These are phyloP conservation scores for Pythium utonaiense DNA, from an alignment of 352 stramenopile genomes.

Conservation along the genomic window DNA sequence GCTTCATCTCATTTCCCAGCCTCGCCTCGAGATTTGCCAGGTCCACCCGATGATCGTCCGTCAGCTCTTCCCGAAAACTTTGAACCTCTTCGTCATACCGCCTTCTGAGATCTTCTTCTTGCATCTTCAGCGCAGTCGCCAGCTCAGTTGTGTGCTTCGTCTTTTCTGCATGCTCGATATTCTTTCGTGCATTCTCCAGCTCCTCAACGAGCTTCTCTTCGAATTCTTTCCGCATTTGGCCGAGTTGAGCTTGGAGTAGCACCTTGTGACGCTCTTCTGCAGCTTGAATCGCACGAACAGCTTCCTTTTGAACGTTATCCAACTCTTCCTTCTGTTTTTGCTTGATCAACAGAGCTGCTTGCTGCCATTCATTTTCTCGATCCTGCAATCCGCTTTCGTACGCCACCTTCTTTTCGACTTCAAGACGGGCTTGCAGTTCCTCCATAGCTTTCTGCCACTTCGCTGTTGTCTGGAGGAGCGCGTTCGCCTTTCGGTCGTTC, in stretches of 20 bases:
- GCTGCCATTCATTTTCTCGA: slow-evolving; percentile 74
- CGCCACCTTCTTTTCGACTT: slow-evolving; percentile 52
- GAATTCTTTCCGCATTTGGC: slow-evolving; percentile 29
- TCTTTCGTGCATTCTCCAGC: slow-evolving; percentile 5
- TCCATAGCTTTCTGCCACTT: slow-evolving; percentile 73
- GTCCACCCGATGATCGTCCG: slow-evolving; percentile 15
- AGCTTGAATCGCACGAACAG: slow-evolving; percentile 55
- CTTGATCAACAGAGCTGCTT: slow-evolving; percentile 69
- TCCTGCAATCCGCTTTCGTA: slow-evolving; percentile 67
- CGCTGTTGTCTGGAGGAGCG: slow-evolving; percentile 56
- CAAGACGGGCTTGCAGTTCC: slow-evolving; percentile 58
- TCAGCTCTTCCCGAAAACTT: slow-evolving; percentile 17
- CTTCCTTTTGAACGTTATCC: slow-evolving; percentile 50
- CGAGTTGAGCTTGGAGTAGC: slow-evolving; percentile 35
- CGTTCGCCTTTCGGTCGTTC: slow-evolving; percentile 52
- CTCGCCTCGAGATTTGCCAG: slow-evolving; percentile 21
- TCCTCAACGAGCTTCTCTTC: slow-evolving; percentile 28
- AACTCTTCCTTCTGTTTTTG: slow-evolving; percentile 69
- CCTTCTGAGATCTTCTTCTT: not conserved
- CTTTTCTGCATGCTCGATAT: slow-evolving; percentile 10
- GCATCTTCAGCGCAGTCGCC: slow-evolving; percentile 3
- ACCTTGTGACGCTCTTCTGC: slow-evolving; percentile 64
- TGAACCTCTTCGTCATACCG: slow-evolving; percentile 9
- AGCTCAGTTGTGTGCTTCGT: not conserved
- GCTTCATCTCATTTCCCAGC: slow-evolving; percentile 1